Evolutionary conservation across 73 alveolate genomes (phyloP).

Genomic region (Halteria grandinella): DNA sequence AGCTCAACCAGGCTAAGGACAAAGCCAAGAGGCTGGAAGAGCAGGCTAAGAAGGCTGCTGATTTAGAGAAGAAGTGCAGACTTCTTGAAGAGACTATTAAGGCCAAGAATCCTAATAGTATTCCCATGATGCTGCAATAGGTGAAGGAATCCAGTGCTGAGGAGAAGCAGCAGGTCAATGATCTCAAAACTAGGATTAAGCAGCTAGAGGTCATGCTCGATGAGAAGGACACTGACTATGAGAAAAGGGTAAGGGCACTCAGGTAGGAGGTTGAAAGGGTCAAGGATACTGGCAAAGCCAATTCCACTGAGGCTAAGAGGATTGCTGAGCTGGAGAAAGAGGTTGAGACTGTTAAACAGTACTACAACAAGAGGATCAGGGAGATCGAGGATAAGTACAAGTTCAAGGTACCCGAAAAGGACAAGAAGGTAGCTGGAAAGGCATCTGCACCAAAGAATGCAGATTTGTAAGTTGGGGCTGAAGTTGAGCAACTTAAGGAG

Average conservation of each 20-base stretch:
- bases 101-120: constrained; percentile 53
- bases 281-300: constrained; percentile 37
- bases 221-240: constrained; percentile 56
- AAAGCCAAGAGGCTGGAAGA: constrained; percentile 27
- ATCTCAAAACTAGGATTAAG: no score
- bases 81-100: constrained; percentile 56
- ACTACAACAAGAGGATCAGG: constrained; percentile 53
- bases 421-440: not conserved
- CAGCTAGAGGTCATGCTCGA: not conserved
- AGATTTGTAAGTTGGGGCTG: constrained; percentile 1
- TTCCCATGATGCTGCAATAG: constrained; percentile 42
- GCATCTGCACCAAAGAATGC: constrained; percentile 8
- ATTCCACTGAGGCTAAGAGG: constrained; percentile 40
- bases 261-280: constrained; percentile 61
- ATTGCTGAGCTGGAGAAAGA: constrained; percentile 52
- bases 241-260: constrained; percentile 52
- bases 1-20: no score
- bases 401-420: constrained; percentile 23
- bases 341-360: constrained; percentile 41
- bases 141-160: no score
- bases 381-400: constrained; percentile 56
- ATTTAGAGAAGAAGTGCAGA: constrained; percentile 60
- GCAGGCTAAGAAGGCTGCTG: constrained; percentile 36
- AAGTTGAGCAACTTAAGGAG: constrained; percentile 2
- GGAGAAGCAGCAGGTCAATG: no score